phyloP scores from a whole-genome alignment of 352 stramenopile genomes.

The Peronospora belbahrii region DNA sequence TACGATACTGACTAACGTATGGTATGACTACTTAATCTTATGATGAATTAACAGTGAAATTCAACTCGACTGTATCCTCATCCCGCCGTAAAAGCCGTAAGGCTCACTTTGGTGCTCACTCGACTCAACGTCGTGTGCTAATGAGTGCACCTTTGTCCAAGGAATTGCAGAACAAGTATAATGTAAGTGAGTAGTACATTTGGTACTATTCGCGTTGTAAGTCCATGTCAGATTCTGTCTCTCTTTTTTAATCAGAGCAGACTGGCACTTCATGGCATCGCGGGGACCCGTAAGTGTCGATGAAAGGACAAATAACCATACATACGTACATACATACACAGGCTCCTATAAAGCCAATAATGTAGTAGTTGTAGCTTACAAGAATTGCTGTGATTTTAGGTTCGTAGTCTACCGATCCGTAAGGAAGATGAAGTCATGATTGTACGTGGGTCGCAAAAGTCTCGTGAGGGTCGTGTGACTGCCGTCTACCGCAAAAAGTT shows the following conservation, averaged over 20 bases:
- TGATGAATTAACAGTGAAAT: conserved; percentile 77
- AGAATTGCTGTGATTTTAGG: conserved; percentile 30
- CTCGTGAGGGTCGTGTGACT: conserved; percentile 97
- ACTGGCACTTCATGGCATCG: conserved; percentile 88
- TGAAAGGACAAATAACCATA: conserved; percentile 7
- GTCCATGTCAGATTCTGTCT: conserved; percentile 67
- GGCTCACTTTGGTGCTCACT: conserved; percentile 98
- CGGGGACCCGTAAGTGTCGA: conserved; percentile 77
- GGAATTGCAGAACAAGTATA: conserved; percentile 99
- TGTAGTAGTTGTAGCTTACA: conserved; percentile 1
- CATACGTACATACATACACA: background rate
- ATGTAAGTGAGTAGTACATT: conserved; percentile 93
- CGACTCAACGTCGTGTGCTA: conserved; percentile 91
- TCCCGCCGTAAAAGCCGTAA: conserved; percentile 98
- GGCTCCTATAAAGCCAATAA: background rate
- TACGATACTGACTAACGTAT: conserved; percentile 2
- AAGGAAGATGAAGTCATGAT: conserved; percentile 99
- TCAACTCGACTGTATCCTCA: conserved; percentile 90
- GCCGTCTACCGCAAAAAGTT: conserved; percentile 99
- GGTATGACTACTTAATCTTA: background rate
- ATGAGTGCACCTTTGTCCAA: conserved; percentile 98
- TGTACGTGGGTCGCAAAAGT: conserved; percentile 96
- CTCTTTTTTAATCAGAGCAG: background rate
- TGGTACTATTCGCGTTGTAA: conserved; percentile 84
- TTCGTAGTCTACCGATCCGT: conserved; percentile 97